phyloP scores from a whole-genome alignment of 805 yeast species.

The Yamadazyma insecticola region DNA sequence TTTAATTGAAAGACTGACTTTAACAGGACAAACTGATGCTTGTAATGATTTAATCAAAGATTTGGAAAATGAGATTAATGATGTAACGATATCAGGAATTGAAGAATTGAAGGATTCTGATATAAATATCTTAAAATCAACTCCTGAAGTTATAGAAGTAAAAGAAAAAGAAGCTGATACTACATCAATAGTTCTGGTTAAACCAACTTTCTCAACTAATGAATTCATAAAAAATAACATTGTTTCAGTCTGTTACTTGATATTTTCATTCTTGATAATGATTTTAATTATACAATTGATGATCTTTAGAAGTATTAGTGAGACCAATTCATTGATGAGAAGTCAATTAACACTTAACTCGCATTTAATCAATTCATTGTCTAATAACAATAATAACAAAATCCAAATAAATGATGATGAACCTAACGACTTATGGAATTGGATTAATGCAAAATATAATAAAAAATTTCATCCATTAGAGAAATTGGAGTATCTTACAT shows the following conservation, averaged over 20 bases:
- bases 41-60: constrained; percentile 45
- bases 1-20: constrained; percentile 80
- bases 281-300: constrained; percentile 18
- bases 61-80: constrained; percentile 26
- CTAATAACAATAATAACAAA: background rate
- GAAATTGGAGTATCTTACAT: constrained; percentile 16
- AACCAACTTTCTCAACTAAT: constrained; percentile 3
- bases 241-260: constrained; percentile 13
- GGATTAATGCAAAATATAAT: constrained; percentile 14
- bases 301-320: constrained; percentile 13
- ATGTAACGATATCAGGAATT: background rate
- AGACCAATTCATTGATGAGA: constrained; percentile 19
- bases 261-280: constrained; percentile 17
- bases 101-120: too few relatives aligned
- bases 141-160: constrained; percentile 1
- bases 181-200: background rate
- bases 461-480: constrained; percentile 14
- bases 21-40: constrained; percentile 70
- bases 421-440: constrained; percentile 17
- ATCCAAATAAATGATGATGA: constrained; percentile 1
- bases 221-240: constrained; percentile 11
- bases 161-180: constrained; percentile 1
- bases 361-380: constrained; percentile 9
- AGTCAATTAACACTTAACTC: constrained; percentile 16
- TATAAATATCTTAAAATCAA: too few relatives aligned